Conservation (phyloP, 495 filamentous ascomycete species). For the Elasticomyces elasticus region DNA sequence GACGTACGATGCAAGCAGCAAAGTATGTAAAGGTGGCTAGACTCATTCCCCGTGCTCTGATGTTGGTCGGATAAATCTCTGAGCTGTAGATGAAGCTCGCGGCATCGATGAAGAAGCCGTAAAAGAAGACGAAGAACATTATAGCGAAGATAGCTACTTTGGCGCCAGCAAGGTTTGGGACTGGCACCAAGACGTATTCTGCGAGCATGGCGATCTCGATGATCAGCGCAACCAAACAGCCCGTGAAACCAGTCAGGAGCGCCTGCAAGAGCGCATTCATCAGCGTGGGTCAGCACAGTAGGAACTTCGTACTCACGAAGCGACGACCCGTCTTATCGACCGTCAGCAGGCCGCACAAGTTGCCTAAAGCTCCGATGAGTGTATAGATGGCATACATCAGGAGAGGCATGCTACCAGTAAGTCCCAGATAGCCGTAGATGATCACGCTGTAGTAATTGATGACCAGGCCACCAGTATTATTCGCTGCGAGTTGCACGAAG, state of each 20-base stretch:
- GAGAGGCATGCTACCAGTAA: slow-evolving; percentile 4
- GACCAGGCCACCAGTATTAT: slow-evolving; percentile 22
- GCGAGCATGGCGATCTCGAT: slow-evolving; percentile 27
- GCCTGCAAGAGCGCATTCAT: slow-evolving; percentile 16
- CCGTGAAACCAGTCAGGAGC: slow-evolving; percentile 24
- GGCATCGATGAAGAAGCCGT: slow-evolving; percentile 43
- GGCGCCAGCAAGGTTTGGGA: slow-evolving; percentile 16
- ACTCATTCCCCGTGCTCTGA: slow-evolving; percentile 22
- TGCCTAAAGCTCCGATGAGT: slow-evolving; percentile 24
- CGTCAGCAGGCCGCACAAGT: slow-evolving; percentile 23
- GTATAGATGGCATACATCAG: slow-evolving; percentile 25
- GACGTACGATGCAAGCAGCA: slow-evolving; percentile 18
- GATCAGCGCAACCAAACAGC: slow-evolving; percentile 20
- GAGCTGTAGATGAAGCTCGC: slow-evolving; percentile 26
- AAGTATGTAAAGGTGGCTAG: slow-evolving; percentile 24
- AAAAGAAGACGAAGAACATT: slow-evolving; percentile 37
- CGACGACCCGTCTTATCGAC: slow-evolving; percentile 24
- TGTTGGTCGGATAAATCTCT: slow-evolving; percentile 27
- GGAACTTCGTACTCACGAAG: slow-evolving; percentile 22
- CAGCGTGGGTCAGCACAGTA: no score
- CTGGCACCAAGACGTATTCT: slow-evolving; percentile 9
- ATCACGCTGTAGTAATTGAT: slow-evolving; percentile 21
- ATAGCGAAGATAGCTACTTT: slow-evolving; percentile 27
- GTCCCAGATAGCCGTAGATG: slow-evolving; percentile 6
- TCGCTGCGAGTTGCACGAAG: slow-evolving; percentile 23